These are phyloP conservation scores for Trifolium pratense DNA, from an alignment of 306 rosid genomes.

Conservation along the genomic window DNA sequence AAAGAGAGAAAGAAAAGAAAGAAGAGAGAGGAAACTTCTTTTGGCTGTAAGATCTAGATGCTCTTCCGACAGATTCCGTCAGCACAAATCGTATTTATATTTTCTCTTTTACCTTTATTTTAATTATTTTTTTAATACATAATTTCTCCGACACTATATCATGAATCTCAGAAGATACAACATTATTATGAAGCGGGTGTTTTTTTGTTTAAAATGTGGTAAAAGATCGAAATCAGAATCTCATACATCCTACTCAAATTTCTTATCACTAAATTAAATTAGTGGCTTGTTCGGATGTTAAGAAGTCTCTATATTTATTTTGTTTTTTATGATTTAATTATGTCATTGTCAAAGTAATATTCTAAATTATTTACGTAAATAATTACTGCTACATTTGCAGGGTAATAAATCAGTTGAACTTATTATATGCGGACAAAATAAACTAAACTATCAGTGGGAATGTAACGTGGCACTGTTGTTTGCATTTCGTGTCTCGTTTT, in stretches of 20 bases:
- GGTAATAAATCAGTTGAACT: conserved; percentile 26
- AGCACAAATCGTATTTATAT: conserved; percentile 47
- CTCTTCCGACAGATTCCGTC: conserved; percentile 59
- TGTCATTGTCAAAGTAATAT: conserved; percentile 19
- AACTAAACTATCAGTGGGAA: conserved; percentile 15
- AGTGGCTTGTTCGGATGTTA: no score
- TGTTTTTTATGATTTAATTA: conserved; percentile 6
- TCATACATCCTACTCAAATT: no score
- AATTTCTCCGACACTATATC: no score
- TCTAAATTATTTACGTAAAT: not conserved
- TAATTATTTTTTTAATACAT: not conserved
- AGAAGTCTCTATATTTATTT: no score
- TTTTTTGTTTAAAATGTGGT: no score
- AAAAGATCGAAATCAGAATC: no score
- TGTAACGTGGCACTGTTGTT: conserved; percentile 44
- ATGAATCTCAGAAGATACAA: no score
- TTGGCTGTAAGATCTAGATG: conserved; percentile 68
- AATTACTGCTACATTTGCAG: not conserved
- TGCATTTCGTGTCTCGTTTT: conserved; percentile 26
- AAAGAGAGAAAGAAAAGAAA: not conserved
- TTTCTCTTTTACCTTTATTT: not conserved
- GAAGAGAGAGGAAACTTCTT: conserved; percentile 56
- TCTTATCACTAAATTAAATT: no score
- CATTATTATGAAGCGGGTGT: no score
- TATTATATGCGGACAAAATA: not conserved